Conservation (phyloP, 2,329 filamentous ascomycete species). For the Fusarium mangiferae region DNA sequence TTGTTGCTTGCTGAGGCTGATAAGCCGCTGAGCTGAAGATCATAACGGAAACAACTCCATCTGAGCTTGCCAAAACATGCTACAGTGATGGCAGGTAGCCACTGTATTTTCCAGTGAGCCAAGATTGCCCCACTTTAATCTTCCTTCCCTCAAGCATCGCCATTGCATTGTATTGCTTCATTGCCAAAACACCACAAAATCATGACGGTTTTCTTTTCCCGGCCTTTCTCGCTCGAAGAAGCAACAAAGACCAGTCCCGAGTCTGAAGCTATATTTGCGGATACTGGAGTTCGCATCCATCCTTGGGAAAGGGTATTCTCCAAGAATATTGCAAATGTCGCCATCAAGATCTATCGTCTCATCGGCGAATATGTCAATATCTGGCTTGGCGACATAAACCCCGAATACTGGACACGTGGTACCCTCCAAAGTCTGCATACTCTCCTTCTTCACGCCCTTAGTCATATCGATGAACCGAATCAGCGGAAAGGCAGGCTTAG, state of each 20-base stretch:
- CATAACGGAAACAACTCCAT: neutral
- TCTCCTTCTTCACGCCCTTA: neutral
- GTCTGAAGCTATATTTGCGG: too few species aligned
- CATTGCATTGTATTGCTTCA: neutral
- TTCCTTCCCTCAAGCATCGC: neutral
- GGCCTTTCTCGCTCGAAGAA: too few species aligned
- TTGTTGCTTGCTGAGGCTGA: too few species aligned
- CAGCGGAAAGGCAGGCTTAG: neutral
- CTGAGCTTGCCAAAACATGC: neutral
- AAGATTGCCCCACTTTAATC: neutral
- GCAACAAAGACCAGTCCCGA: too few species aligned
- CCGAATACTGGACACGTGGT: neutral
- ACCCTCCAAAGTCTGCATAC: neutral
- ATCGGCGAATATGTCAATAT: neutral
- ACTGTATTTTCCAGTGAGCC: neutral
- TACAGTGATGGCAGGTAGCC: neutral
- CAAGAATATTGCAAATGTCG: neutral
- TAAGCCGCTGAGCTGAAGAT: neutral
- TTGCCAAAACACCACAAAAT: neutral
- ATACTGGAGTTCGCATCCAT: rapidly evolving
- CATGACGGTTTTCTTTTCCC: too few species aligned
- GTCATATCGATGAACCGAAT: rapidly evolving
- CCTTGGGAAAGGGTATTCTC: neutral
- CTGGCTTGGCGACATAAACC: neutral
- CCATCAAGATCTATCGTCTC: neutral